These are phyloP conservation scores for Xylaria sp. DNA, from an alignment of 2,329 filamentous ascomycete genomes.

Conservation along the genomic window DNA sequence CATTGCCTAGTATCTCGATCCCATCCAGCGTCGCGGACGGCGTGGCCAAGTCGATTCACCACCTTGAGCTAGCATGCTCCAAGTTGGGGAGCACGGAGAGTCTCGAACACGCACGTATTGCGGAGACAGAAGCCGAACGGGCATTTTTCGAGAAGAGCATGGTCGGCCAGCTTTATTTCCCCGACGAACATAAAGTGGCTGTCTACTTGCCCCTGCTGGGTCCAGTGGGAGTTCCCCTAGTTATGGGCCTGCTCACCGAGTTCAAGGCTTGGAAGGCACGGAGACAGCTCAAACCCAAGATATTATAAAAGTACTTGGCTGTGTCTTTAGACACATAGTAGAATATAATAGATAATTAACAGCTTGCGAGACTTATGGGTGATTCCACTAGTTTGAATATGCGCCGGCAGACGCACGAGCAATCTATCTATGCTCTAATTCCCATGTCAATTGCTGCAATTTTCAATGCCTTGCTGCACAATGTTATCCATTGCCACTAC, in stretches of 20 bases:
- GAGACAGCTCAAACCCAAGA: conserved; percentile 56
- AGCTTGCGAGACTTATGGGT: neutral
- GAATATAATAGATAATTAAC: conserved; percentile 25
- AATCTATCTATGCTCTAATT: neutral
- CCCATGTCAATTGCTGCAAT: neutral
- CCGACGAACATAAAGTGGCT: conserved; percentile 97
- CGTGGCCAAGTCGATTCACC: conserved; percentile 80
- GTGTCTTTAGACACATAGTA: neutral
- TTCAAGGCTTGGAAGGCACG: conserved; percentile 69
- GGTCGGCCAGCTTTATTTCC: conserved; percentile 98
- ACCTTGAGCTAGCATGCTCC: conserved; percentile 80
- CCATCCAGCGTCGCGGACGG: conserved; percentile 86
- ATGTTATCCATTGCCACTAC: neutral
- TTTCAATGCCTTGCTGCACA: neutral
- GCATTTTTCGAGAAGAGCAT: conserved; percentile 99
- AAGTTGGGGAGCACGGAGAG: conserved; percentile 74
- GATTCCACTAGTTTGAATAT: neutral
- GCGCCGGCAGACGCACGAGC: no score
- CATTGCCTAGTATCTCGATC: conserved; percentile 90
- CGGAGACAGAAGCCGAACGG: conserved; percentile 87
- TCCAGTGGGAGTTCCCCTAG: conserved; percentile 86
- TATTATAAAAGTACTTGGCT: neutral
- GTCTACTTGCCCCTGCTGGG: conserved; percentile 93
- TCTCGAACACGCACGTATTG: conserved; percentile 81
- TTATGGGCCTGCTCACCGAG: conserved; percentile 87